These are phyloP conservation scores for Leccinum griseonigrum DNA, from an alignment of 1,284 basidiomycete genomes.

Conservation along the genomic window DNA sequence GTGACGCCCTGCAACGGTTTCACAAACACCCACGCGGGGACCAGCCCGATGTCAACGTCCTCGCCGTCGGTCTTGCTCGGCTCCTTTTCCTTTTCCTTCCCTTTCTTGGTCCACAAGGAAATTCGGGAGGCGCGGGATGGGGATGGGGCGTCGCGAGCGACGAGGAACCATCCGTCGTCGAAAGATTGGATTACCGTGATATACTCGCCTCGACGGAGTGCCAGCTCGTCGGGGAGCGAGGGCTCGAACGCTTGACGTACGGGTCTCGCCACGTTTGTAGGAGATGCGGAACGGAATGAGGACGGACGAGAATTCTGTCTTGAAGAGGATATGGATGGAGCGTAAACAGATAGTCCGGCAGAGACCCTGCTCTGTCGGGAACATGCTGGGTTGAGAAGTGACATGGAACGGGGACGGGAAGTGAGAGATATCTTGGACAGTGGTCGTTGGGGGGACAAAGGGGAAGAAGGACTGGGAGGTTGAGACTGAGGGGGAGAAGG, in stretches of 20 bases:
- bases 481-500: slow-evolving; percentile 38
- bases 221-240: slow-evolving; percentile 68
- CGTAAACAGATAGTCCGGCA: slow-evolving; percentile 21
- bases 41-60: slow-evolving; percentile 51
- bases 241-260: slow-evolving; percentile 64
- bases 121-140: slow-evolving; percentile 31
- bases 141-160: slow-evolving; percentile 48
- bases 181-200: slow-evolving; percentile 59
- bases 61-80: slow-evolving; percentile 1
- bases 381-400: slow-evolving; percentile 12
- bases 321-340: slow-evolving; percentile 11
- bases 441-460: slow-evolving; percentile 4
- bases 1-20: slow-evolving; percentile 56
- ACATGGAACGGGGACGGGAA: slow-evolving; percentile 1
- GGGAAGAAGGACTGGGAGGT: slow-evolving; percentile 37
- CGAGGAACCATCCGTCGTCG: slow-evolving; percentile 77
- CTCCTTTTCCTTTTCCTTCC: not conserved
- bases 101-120: slow-evolving; percentile 3
- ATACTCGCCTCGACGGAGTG: slow-evolving; percentile 52
- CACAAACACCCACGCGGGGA: slow-evolving; percentile 72
- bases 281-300: slow-evolving; percentile 32
- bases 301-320: slow-evolving; percentile 15
- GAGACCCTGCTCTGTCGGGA: slow-evolving; percentile 22
- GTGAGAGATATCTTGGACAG: slow-evolving; percentile 30
- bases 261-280: slow-evolving; percentile 42